Conservation (phyloP, 139 green algal species). For the Chloropicon primus region DNA sequence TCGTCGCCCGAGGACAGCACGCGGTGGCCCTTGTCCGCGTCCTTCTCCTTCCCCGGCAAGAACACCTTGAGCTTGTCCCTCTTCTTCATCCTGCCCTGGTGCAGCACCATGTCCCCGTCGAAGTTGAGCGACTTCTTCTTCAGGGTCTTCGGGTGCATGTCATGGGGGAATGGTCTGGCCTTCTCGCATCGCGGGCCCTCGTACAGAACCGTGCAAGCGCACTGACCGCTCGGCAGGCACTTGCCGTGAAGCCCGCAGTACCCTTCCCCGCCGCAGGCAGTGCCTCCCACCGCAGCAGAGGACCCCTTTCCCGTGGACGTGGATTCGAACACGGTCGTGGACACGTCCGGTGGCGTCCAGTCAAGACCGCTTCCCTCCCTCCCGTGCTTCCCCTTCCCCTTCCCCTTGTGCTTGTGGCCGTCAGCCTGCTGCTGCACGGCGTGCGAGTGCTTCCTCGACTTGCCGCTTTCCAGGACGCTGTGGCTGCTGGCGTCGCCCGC, state of each 20-base stretch:
- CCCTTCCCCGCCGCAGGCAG: background rate
- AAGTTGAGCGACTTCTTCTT: background rate
- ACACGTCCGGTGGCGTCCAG: background rate
- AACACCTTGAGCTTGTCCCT: constrained; percentile 1
- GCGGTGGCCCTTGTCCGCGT: constrained; percentile 4
- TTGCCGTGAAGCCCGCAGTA: constrained; percentile 1
- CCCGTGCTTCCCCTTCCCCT: background rate
- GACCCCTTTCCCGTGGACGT: background rate
- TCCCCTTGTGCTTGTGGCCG: no score
- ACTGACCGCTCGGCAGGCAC: background rate
- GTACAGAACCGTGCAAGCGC: constrained; percentile 1
- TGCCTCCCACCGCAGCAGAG: background rate
- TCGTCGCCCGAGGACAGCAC: background rate
- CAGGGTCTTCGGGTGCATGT: background rate
- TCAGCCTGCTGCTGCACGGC: no score
- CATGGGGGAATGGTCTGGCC: background rate
- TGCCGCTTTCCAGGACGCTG: no score
- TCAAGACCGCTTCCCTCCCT: background rate
- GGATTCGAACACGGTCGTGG: background rate
- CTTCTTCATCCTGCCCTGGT: background rate
- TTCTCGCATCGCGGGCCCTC: background rate
- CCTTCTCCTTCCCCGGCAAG: constrained; percentile 16
- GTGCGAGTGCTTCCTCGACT: no score
- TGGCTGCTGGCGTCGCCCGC: no score
- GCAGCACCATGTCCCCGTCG: constrained; percentile 4